A percentile compares a stretch with the other conserved stretches of the same genome.
Evolutionary conservation across 495 filamentous ascomycete species (phyloP).

Genomic region (Hypoxylon intermedium): DNA sequence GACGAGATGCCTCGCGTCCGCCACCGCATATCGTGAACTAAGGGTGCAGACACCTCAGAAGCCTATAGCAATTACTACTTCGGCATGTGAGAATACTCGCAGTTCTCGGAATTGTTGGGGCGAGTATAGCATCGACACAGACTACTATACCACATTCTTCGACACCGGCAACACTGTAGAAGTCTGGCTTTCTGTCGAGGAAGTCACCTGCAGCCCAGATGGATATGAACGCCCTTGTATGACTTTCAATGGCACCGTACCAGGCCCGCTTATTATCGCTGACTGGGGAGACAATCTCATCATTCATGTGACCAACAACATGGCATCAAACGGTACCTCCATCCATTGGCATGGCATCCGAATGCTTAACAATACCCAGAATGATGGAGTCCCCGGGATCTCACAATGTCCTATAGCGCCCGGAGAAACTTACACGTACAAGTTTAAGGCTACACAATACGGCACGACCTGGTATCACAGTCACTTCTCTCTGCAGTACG

Average conservation of each 20-base stretch:
- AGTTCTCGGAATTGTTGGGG: no score
- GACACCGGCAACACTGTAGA: no score
- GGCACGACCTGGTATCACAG: conserved; percentile 65
- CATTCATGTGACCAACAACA: conserved; percentile 18
- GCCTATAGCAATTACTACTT: no score
- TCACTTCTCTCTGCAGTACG: conserved; percentile 58
- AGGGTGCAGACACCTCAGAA: no score
- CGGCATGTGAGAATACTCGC: no score
- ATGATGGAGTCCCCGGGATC: conserved; percentile 50
- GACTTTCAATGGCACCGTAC: conserved; percentile 51
- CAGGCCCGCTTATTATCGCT: conserved; percentile 49
- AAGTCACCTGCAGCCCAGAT: no score
- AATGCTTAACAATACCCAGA: conserved; percentile 48
- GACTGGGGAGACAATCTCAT: conserved; percentile 54
- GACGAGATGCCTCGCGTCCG: no score
- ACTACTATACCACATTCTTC: no score
- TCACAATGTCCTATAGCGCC: conserved; percentile 56
- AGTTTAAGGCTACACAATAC: conserved; percentile 47
- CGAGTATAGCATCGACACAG: no score
- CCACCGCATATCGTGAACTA: no score
- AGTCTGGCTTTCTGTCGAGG: no score
- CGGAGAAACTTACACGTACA: conserved; percentile 42
- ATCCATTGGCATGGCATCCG: conserved; percentile 41
- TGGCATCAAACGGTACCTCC: conserved; percentile 20
- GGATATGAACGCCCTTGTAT: no score